Evolutionary conservation across 768 basidiomycete genomes (phyloP).

Genomic region (Phaeolepiota aurea): DNA sequence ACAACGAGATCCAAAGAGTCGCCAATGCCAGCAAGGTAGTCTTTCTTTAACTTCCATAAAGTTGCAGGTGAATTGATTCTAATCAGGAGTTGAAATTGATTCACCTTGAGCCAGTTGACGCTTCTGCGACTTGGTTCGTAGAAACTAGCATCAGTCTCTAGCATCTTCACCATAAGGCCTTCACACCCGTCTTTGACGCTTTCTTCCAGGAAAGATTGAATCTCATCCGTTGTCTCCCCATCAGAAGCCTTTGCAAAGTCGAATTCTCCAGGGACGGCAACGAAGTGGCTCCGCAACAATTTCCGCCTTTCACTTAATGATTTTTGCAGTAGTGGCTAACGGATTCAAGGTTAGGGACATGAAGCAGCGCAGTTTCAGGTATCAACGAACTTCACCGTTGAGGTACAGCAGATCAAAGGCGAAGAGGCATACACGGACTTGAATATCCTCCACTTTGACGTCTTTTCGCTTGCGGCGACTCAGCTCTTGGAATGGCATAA

Average conservation of each 20-base stretch:
- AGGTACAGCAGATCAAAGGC: conserved; percentile 95
- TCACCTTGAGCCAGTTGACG: conserved; percentile 97
- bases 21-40: conserved; percentile 92
- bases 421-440: conserved; percentile 93
- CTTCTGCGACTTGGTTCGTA: conserved; percentile 95
- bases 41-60: conserved; percentile 99
- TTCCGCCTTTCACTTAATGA: conserved; percentile 69
- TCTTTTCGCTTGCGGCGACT: conserved; percentile 94
- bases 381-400: conserved; percentile 80
- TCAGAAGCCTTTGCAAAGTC: conserved; percentile 90
- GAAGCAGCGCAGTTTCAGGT: no score
- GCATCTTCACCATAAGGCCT: conserved; percentile 99
- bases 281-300: conserved; percentile 74
- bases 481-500: conserved; percentile 98
- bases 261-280: conserved; percentile 81
- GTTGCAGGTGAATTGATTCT: not conserved
- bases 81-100: no score
- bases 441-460: conserved; percentile 95
- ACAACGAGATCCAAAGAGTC: conserved; percentile 97
- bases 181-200: conserved; percentile 98
- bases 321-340: conserved; percentile 74
- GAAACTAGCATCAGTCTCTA: conserved; percentile 83
- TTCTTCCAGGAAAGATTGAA: conserved; percentile 89
- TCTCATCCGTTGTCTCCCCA: conserved; percentile 84
- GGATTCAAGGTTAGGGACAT: not conserved